Evolutionary conservation across 441 rosid species (phyloP), one percentile per base, ranked within the genome.

Genomic region (Adansonia grandidieri): DNA sequence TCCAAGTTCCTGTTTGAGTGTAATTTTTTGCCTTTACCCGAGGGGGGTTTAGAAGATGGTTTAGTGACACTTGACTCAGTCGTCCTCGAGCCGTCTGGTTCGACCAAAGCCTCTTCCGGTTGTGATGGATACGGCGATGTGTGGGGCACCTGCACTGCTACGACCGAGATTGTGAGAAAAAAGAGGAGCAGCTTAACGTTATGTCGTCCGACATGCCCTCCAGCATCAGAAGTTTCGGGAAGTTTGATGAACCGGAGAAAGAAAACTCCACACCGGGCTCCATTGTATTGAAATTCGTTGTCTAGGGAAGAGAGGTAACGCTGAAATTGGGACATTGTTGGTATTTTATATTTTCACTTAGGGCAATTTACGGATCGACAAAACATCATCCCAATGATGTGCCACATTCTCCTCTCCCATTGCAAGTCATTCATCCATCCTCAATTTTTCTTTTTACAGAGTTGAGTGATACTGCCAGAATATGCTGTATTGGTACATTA

Each of bases 241-340:
- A 85, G 75, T 70, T 79, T 88, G 77, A 84, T 88, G 75, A 94
- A 85, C 82, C 87, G 98, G 67, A 75, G 98, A 50, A 93, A 95
- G 88, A 92, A 85, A 75, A 86, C 93, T 4, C 98, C 98, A 32
- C 89, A 86, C 47, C 84, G 98, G 74, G 90, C 98, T 70, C 98
- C 98, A n/a, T 91, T 95, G 11, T 88, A 90, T 77, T 93, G 84
- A 89, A 57, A 57, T 6, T 58, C 1, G 0, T 51, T 37, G 60
- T 22, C 67, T 51, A 37, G 53, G 48, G 74, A 64, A 28, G n/a
- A 24, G 20, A 10, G 44, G 0, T 40, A 32, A 44, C 0, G 47
- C 9, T 60, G 66, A 74, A 3, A 56, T 37, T 37, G 45, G 24
- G 64, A 24, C n/a, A 50, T 28, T 32, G 11, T 77, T 53, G 79